These are phyloP conservation scores for Fusarium chuoi DNA, from an alignment of 2,329 filamentous ascomycete species.

Conservation along the genomic window DNA sequence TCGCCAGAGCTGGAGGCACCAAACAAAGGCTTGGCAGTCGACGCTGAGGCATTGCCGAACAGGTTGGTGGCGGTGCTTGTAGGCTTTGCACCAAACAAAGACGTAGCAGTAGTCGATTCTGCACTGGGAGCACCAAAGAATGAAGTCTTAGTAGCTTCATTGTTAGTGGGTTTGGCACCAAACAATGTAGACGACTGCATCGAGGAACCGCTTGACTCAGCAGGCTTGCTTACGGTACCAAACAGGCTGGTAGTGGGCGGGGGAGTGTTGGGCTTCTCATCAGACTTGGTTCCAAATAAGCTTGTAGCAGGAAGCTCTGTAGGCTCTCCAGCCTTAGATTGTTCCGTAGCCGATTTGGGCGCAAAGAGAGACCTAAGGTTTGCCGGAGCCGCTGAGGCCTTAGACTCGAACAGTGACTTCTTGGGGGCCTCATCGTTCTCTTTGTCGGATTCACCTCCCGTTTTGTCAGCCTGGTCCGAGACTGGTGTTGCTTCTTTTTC, in stretches of 20 bases:
- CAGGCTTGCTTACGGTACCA: constrained; percentile 49
- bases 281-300: constrained; percentile 53
- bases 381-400: constrained; percentile 46
- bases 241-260: constrained; percentile 50
- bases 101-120: constrained; percentile 27
- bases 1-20: constrained; percentile 36
- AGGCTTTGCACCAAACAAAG: constrained; percentile 44
- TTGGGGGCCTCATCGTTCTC: constrained; percentile 54
- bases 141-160: constrained; percentile 38
- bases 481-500: constrained; percentile 43
- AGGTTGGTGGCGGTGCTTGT: constrained; percentile 42
- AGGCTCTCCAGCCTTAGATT: constrained; percentile 43
- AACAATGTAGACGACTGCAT: constrained; percentile 50
- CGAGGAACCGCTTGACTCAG: constrained; percentile 43
- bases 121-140: constrained; percentile 47
- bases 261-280: constrained; percentile 43
- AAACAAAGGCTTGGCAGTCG: constrained; percentile 45
- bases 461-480: constrained; percentile 46
- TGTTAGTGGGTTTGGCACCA: constrained; percentile 44
- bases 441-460: constrained; percentile 56
- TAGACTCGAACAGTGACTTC: constrained; percentile 48
- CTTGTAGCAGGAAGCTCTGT: constrained; percentile 41
- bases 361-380: constrained; percentile 47
- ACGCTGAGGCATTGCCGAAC: constrained; percentile 46
- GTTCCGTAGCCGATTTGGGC: constrained; percentile 47